Conservation (phyloP, 2,329 filamentous ascomycete genomes). For the Elsinoe batatas region DNA sequence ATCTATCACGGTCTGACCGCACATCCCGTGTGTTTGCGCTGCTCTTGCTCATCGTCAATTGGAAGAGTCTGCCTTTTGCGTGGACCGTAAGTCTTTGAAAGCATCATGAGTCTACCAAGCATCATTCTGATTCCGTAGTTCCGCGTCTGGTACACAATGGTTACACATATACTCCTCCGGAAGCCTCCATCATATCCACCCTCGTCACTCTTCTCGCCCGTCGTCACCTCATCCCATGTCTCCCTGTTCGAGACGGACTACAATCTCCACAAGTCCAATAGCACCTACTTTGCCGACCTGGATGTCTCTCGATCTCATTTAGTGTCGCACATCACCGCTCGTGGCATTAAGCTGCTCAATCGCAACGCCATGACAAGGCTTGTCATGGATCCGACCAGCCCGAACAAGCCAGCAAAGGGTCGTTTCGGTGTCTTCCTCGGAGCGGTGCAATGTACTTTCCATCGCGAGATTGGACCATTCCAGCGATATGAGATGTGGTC, state of each 20-base stretch:
- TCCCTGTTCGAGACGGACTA: constrained; percentile 69
- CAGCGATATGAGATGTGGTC: constrained; percentile 35
- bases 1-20: background rate
- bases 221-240: constrained; percentile 49
- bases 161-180: constrained; percentile 32
- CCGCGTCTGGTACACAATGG: constrained; percentile 30
- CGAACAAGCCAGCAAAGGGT: background rate
- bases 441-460: constrained; percentile 32
- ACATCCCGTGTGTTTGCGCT: background rate
- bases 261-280: constrained; percentile 68
- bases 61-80: constrained; percentile 60
- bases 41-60: constrained; percentile 35
- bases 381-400: background rate
- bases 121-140: constrained; percentile 18
- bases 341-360: constrained; percentile 24
- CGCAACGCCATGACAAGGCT: background rate
- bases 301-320: constrained; percentile 71
- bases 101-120: background rate
- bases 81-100: constrained; percentile 53
- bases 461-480: constrained; percentile 32
- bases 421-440: constrained; percentile 21
- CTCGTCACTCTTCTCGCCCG: constrained; percentile 59
- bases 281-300: constrained; percentile 73
- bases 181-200: constrained; percentile 36
- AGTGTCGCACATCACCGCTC: constrained; percentile 43